Conservation (phyloP, 495 filamentous ascomycete species). For the Hyaloscypha finlandica region DNA sequence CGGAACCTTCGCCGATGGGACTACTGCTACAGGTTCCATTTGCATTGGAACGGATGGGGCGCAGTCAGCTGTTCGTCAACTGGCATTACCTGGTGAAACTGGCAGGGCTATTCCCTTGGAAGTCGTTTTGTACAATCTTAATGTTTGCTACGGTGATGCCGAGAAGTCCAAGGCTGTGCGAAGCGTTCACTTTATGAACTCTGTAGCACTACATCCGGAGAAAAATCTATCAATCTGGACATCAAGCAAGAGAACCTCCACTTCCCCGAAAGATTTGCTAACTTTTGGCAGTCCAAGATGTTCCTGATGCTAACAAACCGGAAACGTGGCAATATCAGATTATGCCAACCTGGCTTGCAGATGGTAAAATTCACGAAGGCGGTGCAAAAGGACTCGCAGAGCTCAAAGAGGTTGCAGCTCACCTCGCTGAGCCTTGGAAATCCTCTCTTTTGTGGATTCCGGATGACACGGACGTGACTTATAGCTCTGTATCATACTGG, state of each 20-base stretch:
- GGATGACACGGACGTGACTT: background rate
- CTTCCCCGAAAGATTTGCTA: background rate
- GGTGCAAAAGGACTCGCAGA: background rate
- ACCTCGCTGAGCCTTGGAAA: conserved; percentile 6
- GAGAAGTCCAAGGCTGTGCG: conserved; percentile 1
- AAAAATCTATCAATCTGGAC: conserved; percentile 6
- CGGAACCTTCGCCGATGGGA: background rate
- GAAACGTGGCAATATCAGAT: conserved; percentile 4
- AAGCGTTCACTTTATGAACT: conserved; percentile 5
- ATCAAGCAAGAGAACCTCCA: background rate
- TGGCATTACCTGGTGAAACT: conserved; percentile 1
- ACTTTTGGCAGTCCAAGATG: conserved; percentile 1
- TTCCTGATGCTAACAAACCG: background rate
- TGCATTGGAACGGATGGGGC: conserved; percentile 4
- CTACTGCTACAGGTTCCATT: background rate
- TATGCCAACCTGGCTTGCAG: conserved; percentile 4
- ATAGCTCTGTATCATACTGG: conserved; percentile 1
- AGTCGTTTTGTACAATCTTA: conserved; percentile 3
- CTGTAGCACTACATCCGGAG: conserved; percentile 1
- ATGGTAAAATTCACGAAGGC: background rate
- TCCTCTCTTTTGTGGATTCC: conserved; percentile 2
- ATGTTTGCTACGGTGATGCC: conserved; percentile 4
- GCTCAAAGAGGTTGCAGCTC: background rate
- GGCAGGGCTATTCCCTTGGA: conserved; percentile 3
- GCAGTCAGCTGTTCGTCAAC: background rate